Evolutionary conservation across 345 rosid genomes (phyloP).

Genomic region (Citrus maxima): DNA sequence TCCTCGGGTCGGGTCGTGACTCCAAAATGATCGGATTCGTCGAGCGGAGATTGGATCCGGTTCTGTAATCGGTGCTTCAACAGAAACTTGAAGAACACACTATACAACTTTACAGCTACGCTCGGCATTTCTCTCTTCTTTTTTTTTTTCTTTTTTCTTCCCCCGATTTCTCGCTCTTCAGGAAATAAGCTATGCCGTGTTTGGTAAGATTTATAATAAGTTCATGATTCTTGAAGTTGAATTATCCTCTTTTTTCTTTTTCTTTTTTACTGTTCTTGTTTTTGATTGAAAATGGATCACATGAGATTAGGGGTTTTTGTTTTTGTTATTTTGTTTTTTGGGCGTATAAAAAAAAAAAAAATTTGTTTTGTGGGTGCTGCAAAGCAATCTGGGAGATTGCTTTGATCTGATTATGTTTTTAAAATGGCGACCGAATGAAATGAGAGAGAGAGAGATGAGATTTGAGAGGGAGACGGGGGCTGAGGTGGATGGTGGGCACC

Average conservation of each 20-base stretch:
- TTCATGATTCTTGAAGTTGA: neutral
- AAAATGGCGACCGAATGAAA: constrained; percentile 22
- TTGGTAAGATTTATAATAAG: constrained; percentile 2
- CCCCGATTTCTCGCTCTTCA: neutral
- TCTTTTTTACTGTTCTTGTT: neutral
- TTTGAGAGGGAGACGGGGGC: constrained; percentile 2
- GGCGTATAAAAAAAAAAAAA: too few relatives aligned
- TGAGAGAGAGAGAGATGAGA: too few relatives aligned
- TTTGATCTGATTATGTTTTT: constrained; percentile 11
- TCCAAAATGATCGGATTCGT: constrained; percentile 54
- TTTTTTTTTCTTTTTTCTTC: neutral
- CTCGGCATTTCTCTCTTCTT: constrained; percentile 61
- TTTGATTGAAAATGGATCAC: constrained; percentile 1
- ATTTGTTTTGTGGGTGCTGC: neutral
- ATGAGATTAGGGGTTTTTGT: constrained; percentile 31
- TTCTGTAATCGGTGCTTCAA: constrained; percentile 77
- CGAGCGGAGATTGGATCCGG: constrained; percentile 55
- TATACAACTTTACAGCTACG: constrained; percentile 78
- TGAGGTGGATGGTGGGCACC: constrained; percentile 21
- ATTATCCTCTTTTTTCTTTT: neutral
- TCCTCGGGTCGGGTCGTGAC: constrained; percentile 83
- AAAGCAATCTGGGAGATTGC: constrained; percentile 27
- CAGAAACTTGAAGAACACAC: constrained; percentile 92
- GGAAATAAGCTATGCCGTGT: neutral
- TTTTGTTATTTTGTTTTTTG: neutral